Conservation (phyloP, 176 grass and related monocot genomes). For the Juncus effusus region DNA sequence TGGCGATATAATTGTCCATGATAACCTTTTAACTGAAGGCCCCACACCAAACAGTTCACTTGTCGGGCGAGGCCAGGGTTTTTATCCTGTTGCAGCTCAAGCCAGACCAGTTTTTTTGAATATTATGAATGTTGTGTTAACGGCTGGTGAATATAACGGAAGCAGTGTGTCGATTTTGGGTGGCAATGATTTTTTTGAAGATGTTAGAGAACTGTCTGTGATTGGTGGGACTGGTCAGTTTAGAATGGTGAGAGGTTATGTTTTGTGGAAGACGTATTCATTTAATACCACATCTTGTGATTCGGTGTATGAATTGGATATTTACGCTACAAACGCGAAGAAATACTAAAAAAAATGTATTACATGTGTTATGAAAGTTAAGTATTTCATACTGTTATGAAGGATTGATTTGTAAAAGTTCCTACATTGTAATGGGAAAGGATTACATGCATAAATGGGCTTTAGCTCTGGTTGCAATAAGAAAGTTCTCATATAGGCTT, state of each 20-base stretch:
- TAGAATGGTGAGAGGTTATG: neutral
- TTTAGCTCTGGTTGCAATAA: no score
- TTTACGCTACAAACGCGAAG: constrained; percentile 1
- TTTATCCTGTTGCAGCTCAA: neutral
- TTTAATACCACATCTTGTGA: neutral
- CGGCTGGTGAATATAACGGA: constrained; percentile 3
- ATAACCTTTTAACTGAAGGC: neutral
- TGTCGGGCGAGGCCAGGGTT: neutral
- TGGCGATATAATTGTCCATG: neutral
- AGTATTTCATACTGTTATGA: no score
- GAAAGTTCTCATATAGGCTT: no score
- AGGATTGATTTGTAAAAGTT: no score
- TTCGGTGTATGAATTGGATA: neutral
- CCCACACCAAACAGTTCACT: neutral
- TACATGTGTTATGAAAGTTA: no score
- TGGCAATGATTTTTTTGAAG: neutral
- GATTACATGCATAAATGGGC: no score
- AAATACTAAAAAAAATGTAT: no score
- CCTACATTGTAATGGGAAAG: no score
- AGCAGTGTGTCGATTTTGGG: neutral
- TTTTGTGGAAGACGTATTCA: neutral
- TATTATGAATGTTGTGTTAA: neutral
- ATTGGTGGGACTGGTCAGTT: neutral
- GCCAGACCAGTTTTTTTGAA: neutral
- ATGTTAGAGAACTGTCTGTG: neutral